These are phyloP conservation scores for Mycosphaerelloides madeirae DNA, from an alignment of 2,329 filamentous ascomycete species.

Conservation along the genomic window DNA sequence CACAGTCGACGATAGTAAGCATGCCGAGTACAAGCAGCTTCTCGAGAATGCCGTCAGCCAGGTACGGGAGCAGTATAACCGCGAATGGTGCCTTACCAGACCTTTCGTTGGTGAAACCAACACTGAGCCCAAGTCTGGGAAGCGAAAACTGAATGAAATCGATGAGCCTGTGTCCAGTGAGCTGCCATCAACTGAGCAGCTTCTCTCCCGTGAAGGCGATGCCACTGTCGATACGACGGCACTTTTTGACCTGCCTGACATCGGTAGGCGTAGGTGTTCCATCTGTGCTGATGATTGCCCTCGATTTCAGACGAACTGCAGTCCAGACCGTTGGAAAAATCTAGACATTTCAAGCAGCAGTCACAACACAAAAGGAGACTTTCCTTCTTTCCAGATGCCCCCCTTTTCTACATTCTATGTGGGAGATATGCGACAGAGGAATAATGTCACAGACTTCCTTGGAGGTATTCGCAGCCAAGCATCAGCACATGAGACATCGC, in stretches of 20 bases:
- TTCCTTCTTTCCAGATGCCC: constrained; percentile 39
- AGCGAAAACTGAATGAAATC: constrained; percentile 21
- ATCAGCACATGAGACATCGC: constrained; percentile 39
- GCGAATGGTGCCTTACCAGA: constrained; percentile 33
- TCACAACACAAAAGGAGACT: background rate
- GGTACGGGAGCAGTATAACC: constrained; percentile 23
- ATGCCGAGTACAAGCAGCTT: constrained; percentile 32
- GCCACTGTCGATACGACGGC: too few species aligned
- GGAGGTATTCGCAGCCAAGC: constrained; percentile 34
- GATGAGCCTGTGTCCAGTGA: too few species aligned
- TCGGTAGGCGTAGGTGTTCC: background rate
- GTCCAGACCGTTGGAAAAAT: background rate
- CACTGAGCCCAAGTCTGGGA: constrained; percentile 8
- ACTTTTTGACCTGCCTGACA: too few species aligned
- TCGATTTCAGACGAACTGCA: background rate
- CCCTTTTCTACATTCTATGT: constrained; percentile 47
- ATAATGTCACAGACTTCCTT: constrained; percentile 32
- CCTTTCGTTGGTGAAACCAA: background rate
- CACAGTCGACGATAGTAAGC: constrained; percentile 30
- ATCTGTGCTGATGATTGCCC: background rate
- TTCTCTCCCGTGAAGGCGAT: too few species aligned
- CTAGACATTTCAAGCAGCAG: background rate
- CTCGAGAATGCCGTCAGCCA: constrained; percentile 39
- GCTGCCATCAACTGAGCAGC: too few species aligned
- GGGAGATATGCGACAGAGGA: constrained; percentile 38